phyloP scores from a whole-genome alignment of 352 stramenopile genomes.

The Phytophthora uliginosa region DNA sequence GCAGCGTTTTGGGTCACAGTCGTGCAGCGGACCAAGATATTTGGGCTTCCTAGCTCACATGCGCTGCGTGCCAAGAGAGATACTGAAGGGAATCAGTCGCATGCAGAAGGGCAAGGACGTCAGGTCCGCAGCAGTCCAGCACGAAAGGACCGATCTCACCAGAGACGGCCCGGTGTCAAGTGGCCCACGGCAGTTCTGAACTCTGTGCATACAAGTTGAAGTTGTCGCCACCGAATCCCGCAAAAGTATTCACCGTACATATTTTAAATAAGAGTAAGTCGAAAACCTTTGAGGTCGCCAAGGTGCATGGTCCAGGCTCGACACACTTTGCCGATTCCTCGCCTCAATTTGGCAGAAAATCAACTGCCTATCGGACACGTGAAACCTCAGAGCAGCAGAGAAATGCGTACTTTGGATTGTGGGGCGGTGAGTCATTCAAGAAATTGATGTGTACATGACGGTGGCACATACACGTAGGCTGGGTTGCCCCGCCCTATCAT shows the following conservation, averaged over 20 bases:
- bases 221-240: background rate
- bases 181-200: background rate
- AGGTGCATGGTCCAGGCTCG: background rate
- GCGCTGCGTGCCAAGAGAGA: background rate
- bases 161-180: constrained; percentile 12
- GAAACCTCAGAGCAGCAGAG: background rate
- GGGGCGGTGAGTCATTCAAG: background rate
- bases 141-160: constrained; percentile 23
- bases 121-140: constrained; percentile 11
- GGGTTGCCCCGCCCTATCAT: background rate
- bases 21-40: background rate
- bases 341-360: background rate
- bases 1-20: background rate
- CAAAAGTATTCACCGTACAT: constrained; percentile 11
- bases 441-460: background rate
- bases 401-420: background rate
- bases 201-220: constrained; percentile 8
- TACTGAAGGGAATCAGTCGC: constrained; percentile 21
- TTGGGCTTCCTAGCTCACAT: background rate
- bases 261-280: background rate
- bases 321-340: background rate
- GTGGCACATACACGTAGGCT: background rate
- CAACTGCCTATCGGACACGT: background rate
- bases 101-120: constrained; percentile 8
- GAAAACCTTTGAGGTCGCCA: background rate